Evolutionary conservation across 192 early-diverging fungal species (phyloP).

Genomic region (Chytriomyces confervae): DNA sequence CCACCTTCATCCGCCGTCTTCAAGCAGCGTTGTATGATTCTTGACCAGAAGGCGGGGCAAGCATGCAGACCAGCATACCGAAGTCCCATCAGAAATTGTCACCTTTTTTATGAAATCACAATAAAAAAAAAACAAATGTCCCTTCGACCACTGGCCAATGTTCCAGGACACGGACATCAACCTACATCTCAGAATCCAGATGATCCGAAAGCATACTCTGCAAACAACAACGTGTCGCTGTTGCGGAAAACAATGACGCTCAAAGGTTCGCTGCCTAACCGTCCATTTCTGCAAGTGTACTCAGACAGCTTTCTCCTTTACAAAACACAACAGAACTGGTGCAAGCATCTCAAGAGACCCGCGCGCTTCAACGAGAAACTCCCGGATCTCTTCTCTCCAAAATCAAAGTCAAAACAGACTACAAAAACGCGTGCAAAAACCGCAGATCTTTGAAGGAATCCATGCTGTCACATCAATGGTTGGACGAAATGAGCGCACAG

Average conservation of each 20-base stretch:
- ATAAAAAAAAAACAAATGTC: too few species aligned
- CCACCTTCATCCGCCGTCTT: too few species aligned
- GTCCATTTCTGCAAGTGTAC: background rate
- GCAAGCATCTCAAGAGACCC: constrained; percentile 42
- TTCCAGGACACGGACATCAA: too few species aligned
- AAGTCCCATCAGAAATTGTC: too few species aligned
- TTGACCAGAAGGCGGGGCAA: too few species aligned
- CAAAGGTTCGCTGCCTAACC: constrained; percentile 17
- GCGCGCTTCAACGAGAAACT: constrained; percentile 37
- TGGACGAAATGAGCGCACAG: background rate
- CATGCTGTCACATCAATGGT: constrained; percentile 11
- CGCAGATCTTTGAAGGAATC: constrained; percentile 7
- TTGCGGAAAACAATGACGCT: constrained; percentile 34
- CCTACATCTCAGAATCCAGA: background rate
- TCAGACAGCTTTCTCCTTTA: background rate
- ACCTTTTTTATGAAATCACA: too few species aligned
- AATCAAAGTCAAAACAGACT: constrained; percentile 54
- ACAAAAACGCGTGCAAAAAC: constrained; percentile 3
- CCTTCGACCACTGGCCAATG: too few species aligned
- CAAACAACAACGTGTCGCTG: constrained; percentile 22
- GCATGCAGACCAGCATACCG: too few species aligned
- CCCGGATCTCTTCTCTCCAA: constrained; percentile 43
- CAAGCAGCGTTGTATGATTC: too few species aligned
- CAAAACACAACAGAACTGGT: constrained; percentile 46
- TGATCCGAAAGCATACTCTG: background rate